Evolutionary conservation across 441 rosid species (phyloP).

Genomic region (Eugenia klotzschiana): DNA sequence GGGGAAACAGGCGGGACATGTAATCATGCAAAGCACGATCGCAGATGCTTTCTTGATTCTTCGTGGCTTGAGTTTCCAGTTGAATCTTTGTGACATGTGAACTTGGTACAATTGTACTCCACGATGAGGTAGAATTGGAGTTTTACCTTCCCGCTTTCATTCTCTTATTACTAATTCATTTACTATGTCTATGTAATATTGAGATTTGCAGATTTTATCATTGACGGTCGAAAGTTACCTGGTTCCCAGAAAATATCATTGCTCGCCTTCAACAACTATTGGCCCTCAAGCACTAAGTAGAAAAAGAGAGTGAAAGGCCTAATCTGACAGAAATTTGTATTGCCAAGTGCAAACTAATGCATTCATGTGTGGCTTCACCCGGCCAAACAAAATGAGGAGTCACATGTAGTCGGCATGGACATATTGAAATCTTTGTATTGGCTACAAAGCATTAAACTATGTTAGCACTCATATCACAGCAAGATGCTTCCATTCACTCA

Average conservation of each 20-base stretch:
- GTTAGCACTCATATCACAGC: background rate
- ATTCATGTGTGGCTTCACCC: background rate
- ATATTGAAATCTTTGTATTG: background rate
- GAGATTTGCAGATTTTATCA: background rate
- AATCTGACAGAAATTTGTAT: background rate
- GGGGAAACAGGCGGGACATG: no score
- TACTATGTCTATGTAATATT: background rate
- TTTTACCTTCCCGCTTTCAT: background rate
- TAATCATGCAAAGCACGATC: no score
- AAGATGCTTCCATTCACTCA: slow-evolving; percentile 10
- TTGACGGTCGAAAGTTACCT: no score
- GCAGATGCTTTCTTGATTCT: no score
- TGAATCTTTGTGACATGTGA: background rate
- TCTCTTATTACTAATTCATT: background rate
- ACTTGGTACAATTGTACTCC: background rate
- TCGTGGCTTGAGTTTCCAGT: no score
- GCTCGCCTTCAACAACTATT: no score
- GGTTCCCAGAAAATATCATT: no score
- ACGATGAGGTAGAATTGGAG: background rate
- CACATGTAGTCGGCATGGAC: background rate
- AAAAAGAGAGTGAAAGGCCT: background rate
- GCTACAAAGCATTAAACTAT: background rate
- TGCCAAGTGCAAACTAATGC: background rate
- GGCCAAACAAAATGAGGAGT: background rate
- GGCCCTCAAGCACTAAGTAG: no score